Evolutionary conservation across 225 moss, liverwort and hornwort genomes (phyloP).

Genomic region (Marchantia paleacea): DNA sequence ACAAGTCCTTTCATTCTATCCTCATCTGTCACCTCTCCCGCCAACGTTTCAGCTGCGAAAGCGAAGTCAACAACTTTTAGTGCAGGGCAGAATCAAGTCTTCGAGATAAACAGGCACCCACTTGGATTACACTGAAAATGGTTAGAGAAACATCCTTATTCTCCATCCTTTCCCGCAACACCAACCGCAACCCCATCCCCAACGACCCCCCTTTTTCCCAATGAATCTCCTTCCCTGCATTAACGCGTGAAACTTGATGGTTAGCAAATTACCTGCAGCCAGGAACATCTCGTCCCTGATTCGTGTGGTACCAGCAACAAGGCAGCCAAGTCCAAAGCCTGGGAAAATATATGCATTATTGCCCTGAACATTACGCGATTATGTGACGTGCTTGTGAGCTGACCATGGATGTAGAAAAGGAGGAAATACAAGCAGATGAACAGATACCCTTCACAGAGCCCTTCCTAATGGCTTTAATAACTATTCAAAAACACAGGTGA

Average conservation of each 20-base stretch:
- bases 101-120: too few relatives aligned
- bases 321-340: conserved; percentile 77
- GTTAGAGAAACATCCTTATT: too few relatives aligned
- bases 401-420: not conserved
- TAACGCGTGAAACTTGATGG: not conserved
- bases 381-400: not conserved
- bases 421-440: too few relatives aligned
- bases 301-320: conserved; percentile 65
- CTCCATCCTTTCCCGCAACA: too few relatives aligned
- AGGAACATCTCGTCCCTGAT: conserved; percentile 87
- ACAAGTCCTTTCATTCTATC: conserved; percentile 72
- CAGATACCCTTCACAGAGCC: too few relatives aligned
- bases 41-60: conserved; percentile 70
- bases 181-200: too few relatives aligned
- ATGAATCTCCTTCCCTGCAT: not conserved
- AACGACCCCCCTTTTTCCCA: not conserved
- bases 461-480: too few relatives aligned
- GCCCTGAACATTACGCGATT: conserved; percentile 42
- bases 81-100: not conserved
- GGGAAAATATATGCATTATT: conserved; percentile 92
- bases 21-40: conserved; percentile 68
- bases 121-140: too few relatives aligned
- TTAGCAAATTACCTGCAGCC: conserved; percentile 55
- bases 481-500: too few relatives aligned
- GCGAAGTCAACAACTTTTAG: not conserved